Evolutionary conservation across 1,284 basidiomycete species (phyloP).

Genomic region (Rhodotorula sp.): DNA sequence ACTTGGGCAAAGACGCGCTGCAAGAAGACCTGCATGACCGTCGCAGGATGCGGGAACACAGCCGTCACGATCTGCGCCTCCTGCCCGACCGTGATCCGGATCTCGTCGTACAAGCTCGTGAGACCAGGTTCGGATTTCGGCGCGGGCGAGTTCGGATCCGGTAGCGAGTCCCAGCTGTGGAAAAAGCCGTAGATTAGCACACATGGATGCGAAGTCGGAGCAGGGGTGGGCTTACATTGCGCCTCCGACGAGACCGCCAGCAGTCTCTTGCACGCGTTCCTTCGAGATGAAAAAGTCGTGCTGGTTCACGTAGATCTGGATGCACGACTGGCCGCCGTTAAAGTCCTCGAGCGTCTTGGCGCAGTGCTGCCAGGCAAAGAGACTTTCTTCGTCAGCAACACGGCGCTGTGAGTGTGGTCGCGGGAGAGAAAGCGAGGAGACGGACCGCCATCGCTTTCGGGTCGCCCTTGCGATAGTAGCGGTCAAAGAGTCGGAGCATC

Average conservation of each 20-base stretch:
- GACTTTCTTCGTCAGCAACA: constrained; percentile 2
- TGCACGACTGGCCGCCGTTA: constrained; percentile 93
- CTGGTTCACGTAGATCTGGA: constrained; percentile 99
- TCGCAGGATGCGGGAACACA: constrained; percentile 92
- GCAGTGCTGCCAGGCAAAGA: constrained; percentile 66
- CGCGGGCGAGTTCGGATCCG: constrained; percentile 73
- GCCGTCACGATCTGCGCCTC: constrained; percentile 98
- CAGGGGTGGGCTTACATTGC: constrained; percentile 34
- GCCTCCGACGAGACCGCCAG: constrained; percentile 38
- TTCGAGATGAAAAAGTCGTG: constrained; percentile 96
- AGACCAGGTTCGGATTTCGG: constrained; percentile 80
- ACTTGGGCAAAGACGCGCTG: constrained; percentile 98
- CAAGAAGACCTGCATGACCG: constrained; percentile 99
- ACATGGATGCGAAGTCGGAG: constrained; percentile 24
- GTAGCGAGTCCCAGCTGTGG: constrained; percentile 72
- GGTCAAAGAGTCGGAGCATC: constrained; percentile 92
- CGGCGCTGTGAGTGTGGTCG: neutral
- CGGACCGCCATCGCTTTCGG: constrained; percentile 98
- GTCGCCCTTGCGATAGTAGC: constrained; percentile 91
- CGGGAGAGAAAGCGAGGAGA: constrained; percentile 31
- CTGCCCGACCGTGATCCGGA: constrained; percentile 84
- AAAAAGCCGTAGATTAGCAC: too few relatives aligned
- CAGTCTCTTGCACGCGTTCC: constrained; percentile 61
- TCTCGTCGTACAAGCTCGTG: constrained; percentile 77
- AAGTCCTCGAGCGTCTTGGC: constrained; percentile 96